Evolutionary conservation across 2,329 filamentous ascomycete species (phyloP), one percentile per base, ranked within the genome.

Genomic region (Lasiodiplodia theobromae): DNA sequence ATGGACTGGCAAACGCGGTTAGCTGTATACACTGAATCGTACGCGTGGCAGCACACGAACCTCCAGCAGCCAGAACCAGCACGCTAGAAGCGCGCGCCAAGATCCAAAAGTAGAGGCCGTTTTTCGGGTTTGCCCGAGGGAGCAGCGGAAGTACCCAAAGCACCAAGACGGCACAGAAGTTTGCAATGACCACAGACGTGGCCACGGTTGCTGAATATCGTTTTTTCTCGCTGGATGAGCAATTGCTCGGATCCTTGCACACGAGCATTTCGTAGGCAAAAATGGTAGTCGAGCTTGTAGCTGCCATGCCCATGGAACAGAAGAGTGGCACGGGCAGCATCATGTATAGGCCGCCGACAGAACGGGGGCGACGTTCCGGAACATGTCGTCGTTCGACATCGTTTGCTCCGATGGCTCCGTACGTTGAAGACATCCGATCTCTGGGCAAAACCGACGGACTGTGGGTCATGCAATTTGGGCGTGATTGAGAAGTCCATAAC

Each of bases 261-360:
- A 60, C 31, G n/a, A 60, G 34, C 18, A 21, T 38, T 37, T 38
- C 34, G 18, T 60, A 60, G 34, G 56, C 56, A 37, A 40, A 60
- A 25, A 60, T 44, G n/a, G 56, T 44, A 0, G 56, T 40, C 44
- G 56, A 34, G 56, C 34, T 44, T n/a, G 56, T 60, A 4, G 56
- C 56, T 10, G 56, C 56, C 56, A 60, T 60, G 23, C 51, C 51
- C 51, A 53, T 53, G 2, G 51, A 53, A 23, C 51, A 53, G 21
- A 53, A 16, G n/a, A 53, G 23, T 2, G 51, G 21, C 10, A 53
- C 51, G 3, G 51, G 51, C 51, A 53, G 51, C 51, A 53, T 23
- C 21, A 53, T 25, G 21, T 53, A 53, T 6, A 53, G 51, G n/a
- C 51, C 51, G 51, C 23, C 8, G n/a, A 21, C 21, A 28, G 11